Percentiles rank a stretch among this genome's conserved stretches.
Evolutionary conservation across 1,284 basidiomycete species (phyloP).

Genomic region (Moniliophthora roreri): DNA sequence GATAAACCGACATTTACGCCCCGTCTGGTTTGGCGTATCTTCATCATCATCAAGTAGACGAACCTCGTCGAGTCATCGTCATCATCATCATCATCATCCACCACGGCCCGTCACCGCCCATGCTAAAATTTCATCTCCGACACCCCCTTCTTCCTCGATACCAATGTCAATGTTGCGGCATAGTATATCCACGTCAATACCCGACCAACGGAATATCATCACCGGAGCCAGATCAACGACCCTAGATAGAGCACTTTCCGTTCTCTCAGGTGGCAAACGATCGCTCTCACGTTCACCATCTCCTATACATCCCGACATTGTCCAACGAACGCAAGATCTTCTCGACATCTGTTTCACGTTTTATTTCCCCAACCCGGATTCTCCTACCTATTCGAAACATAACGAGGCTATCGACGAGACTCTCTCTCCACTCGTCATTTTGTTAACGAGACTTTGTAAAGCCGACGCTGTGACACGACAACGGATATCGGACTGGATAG

Average conservation of each 20-base stretch:
- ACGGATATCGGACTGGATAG: slow-evolving; percentile 61
- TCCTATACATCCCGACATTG: slow-evolving; percentile 48
- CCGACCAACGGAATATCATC: slow-evolving; percentile 20
- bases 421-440: slow-evolving; percentile 70
- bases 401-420: slow-evolving; percentile 72
- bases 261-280: not conserved
- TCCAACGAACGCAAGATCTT: slow-evolving; percentile 63
- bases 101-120: slow-evolving; percentile 10
- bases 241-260: slow-evolving; percentile 30
- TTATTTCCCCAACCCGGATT: slow-evolving; percentile 63
- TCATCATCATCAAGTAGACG: slow-evolving; percentile 24
- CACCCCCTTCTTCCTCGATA: not conserved
- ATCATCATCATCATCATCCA: slow-evolving; percentile 20
- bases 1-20: slow-evolving; percentile 49
- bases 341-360: slow-evolving; percentile 60
- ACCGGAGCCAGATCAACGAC: slow-evolving; percentile 25
- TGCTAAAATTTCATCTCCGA: not conserved
- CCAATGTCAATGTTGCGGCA: not conserved
- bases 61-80: slow-evolving; percentile 24
- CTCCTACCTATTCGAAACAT: slow-evolving; percentile 62
- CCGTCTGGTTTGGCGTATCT: slow-evolving; percentile 41
- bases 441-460: slow-evolving; percentile 68
- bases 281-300: slow-evolving; percentile 41
- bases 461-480: slow-evolving; percentile 57
- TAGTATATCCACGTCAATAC: not conserved